Percentiles rank a stretch among this genome's conserved stretches.
Conservation (phyloP, 2,329 filamentous ascomycete genomes). For the Akanthomyces uredinophilus region DNA sequence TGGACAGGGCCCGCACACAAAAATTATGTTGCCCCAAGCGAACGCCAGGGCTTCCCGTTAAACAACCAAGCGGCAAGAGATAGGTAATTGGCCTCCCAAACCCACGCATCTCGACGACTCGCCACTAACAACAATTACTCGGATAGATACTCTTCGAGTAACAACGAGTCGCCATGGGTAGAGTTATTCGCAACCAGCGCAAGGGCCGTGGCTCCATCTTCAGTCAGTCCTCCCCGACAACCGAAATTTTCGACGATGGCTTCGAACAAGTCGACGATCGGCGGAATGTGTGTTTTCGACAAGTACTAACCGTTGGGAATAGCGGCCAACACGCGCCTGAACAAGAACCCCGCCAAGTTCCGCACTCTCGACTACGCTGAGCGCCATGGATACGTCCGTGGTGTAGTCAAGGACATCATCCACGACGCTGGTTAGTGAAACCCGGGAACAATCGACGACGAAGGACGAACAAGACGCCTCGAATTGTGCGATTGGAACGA, state of each 20-base stretch:
- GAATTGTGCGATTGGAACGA: slow-evolving; percentile 11
- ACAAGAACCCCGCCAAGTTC: slow-evolving; percentile 84
- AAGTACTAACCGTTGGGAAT: slow-evolving; percentile 28
- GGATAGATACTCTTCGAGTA: slow-evolving; percentile 28
- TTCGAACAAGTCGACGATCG: slow-evolving; percentile 16
- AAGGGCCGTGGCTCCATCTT: slow-evolving; percentile 57
- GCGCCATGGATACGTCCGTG: slow-evolving; percentile 95
- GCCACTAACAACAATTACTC: slow-evolving; percentile 25
- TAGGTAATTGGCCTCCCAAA: slow-evolving; percentile 29
- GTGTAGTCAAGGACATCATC: slow-evolving; percentile 98
- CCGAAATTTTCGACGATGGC: slow-evolving; percentile 13
- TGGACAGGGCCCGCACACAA: slow-evolving; percentile 31
- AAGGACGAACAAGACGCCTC: slow-evolving; percentile 17
- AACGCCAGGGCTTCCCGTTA: slow-evolving; percentile 29
- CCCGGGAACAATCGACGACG: background rate
- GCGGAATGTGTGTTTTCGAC: background rate
- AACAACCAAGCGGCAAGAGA: slow-evolving; percentile 37
- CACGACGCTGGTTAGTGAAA: slow-evolving; percentile 74
- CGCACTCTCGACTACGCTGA: slow-evolving; percentile 93
- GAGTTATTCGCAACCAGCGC: slow-evolving; percentile 62
- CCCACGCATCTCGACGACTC: slow-evolving; percentile 18
- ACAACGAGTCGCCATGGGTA: slow-evolving; percentile 44
- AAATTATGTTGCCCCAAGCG: slow-evolving; percentile 30
- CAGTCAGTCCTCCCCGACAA: slow-evolving; percentile 36
- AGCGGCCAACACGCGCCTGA: slow-evolving; percentile 82